Conservation (phyloP, 805 yeast species). For the Peterozyma toletana region DNA sequence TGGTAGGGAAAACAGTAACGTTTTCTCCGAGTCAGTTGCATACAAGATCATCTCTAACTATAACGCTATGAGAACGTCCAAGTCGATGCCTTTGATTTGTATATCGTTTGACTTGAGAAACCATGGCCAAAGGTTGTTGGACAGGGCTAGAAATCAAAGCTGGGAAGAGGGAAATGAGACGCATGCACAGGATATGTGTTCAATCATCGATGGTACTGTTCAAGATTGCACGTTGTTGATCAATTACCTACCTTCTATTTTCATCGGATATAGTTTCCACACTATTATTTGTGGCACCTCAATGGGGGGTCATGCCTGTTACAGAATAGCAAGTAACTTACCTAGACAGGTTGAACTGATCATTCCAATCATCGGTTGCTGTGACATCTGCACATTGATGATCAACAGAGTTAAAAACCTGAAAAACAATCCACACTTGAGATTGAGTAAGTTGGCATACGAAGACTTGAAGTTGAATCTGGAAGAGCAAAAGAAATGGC, state of each 20-base stretch:
- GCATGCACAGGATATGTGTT: conserved; percentile 46
- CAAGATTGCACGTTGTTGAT: conserved; percentile 36
- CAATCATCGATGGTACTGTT: conserved; percentile 39
- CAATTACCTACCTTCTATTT: conserved; percentile 33
- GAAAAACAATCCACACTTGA: neutral
- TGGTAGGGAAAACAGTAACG: conserved; percentile 33
- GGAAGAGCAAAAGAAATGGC: conserved; percentile 8
- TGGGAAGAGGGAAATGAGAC: conserved; percentile 42
- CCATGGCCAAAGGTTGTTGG: conserved; percentile 43
- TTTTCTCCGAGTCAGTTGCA: conserved; percentile 32
- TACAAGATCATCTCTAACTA: conserved; percentile 24
- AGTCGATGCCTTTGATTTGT: conserved; percentile 26
- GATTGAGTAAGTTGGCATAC: conserved; percentile 7
- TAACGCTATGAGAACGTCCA: conserved; percentile 12
- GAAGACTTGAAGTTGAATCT: conserved; percentile 8
- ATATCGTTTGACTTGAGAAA: conserved; percentile 48
- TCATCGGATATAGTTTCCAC: conserved; percentile 18
- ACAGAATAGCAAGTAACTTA: conserved; percentile 32
- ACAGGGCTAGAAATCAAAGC: conserved; percentile 24
- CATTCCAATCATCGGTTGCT: conserved; percentile 45
- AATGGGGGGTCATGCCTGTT: conserved; percentile 51
- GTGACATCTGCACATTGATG: conserved; percentile 37
- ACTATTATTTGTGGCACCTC: conserved; percentile 44
- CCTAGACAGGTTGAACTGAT: conserved; percentile 30
- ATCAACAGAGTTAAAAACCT: conserved; percentile 25